Evolutionary conservation across 139 green algal species (phyloP), one percentile per base, ranked within the genome.

Genomic region (Chlorella sp.): DNA sequence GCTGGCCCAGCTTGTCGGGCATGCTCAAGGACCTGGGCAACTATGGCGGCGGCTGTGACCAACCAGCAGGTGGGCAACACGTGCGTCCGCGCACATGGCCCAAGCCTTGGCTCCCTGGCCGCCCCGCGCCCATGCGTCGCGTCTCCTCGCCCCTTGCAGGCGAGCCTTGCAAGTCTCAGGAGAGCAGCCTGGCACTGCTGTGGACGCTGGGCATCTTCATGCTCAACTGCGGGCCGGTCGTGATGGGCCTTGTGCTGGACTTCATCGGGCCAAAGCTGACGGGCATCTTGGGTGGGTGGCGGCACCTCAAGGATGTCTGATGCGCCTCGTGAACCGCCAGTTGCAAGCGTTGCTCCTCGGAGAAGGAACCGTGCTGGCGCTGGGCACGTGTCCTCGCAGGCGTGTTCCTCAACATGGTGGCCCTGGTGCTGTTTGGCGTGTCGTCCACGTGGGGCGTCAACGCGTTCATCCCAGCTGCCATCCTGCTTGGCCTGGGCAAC

Each of bases 131-230:
- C 1, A 8, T 68, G 32, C 43, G 6, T 19, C 34, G 3, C 16
- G 6, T 54, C 1, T 34, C 0, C 38, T 41, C 38, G n/a, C 11
- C 24, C 22, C 32, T 34, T 72, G 83, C 75, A 75, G 85, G 75
- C 32, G 46, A 26, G 9, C 26, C 67, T 3, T 94, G 91, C 76
- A 82, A 82, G 2, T 87, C 84, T 3, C 91, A 93, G 56, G 91
- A 94, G 67, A 90, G 64, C 75, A 83, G 84, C 24, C 62, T 94
- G 60, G 90, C 91, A 32, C 76, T 94, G 60, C 51, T 94, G 28
- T 94, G 91, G 91, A 93, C 86, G 11, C 70, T 94, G 4, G 91
- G 91, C 51, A 90, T 92, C 14, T 94, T 94, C 87, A 89, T 89
- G 13, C 78, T 94, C 28, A 94, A 94, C 76, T 94, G 88, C 78